A percentile compares a stretch with the other conserved stretches of the same genome.
phyloP scores from a whole-genome alignment of 192 early-diverging fungal genomes.

The Mortierella alpina region DNA sequence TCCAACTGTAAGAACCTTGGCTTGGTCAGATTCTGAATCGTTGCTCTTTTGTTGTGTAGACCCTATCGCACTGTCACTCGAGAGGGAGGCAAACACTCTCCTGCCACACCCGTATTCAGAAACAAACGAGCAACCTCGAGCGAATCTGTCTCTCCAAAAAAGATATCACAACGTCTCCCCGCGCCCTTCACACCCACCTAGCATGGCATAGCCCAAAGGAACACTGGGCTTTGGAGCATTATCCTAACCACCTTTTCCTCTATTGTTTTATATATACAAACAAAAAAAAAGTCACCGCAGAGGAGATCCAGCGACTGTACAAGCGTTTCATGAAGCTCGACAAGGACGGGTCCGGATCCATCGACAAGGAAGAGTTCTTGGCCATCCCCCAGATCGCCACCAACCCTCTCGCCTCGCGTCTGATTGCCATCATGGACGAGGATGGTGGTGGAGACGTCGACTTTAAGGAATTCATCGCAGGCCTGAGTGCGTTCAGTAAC shows the following conservation, averaged over 20 bases:
- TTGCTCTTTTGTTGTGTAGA: too few species aligned
- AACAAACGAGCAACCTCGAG: too few species aligned
- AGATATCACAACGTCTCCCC: not conserved
- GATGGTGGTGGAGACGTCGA: slow-evolving; percentile 99
- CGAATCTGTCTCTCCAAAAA: too few species aligned
- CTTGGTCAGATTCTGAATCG: not conserved
- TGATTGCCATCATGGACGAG: slow-evolving; percentile 97
- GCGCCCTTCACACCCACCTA: not conserved
- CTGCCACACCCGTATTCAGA: too few species aligned
- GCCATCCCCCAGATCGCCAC: slow-evolving; percentile 96
- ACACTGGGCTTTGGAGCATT: not conserved
- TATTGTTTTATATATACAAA: not conserved
- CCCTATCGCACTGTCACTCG: too few species aligned
- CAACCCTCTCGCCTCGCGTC: slow-evolving; percentile 95
- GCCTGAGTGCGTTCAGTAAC: slow-evolving; percentile 92
- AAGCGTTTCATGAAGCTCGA: slow-evolving; percentile 99
- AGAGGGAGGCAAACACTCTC: too few species aligned
- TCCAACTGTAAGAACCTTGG: slow-evolving; percentile 74
- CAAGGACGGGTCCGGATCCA: slow-evolving; percentile 95
- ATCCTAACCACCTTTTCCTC: not conserved
- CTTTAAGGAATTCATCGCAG: slow-evolving; percentile 98
- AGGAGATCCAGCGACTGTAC: slow-evolving; percentile 98
- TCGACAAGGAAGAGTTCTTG: slow-evolving; percentile 98
- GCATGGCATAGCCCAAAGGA: too few species aligned
- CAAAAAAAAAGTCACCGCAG: slow-evolving; percentile 74